A percentile compares a stretch with the other conserved stretches of the same genome.
phyloP scores from a whole-genome alignment of 2,329 filamentous ascomycete species.

The Pseudocercospora cruenta region DNA sequence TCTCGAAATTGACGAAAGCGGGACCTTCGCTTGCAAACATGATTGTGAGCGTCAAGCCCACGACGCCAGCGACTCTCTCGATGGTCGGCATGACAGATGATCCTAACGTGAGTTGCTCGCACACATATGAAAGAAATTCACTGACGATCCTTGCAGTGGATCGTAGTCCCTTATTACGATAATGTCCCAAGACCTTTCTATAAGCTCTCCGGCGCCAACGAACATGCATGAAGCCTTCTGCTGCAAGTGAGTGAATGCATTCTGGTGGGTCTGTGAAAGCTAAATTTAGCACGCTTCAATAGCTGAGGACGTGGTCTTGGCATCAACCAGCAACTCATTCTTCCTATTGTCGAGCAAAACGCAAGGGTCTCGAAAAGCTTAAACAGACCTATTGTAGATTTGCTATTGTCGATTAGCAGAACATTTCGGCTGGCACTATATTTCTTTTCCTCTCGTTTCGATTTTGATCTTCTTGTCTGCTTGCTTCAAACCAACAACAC shows the following conservation, averaged over 20 bases:
- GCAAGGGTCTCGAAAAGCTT: not conserved
- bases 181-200: constrained; percentile 46
- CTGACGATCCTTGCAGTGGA: constrained; percentile 25
- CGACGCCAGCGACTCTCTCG: constrained; percentile 41
- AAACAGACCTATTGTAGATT: not conserved
- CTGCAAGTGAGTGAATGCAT: not conserved
- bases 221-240: not conserved
- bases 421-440: not conserved
- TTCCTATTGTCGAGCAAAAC: not conserved
- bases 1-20: constrained; percentile 38
- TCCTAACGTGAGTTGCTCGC: constrained; percentile 37
- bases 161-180: constrained; percentile 55
- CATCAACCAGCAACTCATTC: not conserved
- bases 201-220: constrained; percentile 15
- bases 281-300: too few relatives aligned
- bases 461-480: not conserved
- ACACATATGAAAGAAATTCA: not conserved
- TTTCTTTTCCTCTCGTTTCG: not conserved
- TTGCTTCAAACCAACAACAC: not conserved
- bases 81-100: constrained; percentile 52
- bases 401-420: not conserved
- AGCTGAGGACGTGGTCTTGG: not conserved
- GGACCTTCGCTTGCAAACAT: constrained; percentile 46
- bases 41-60: constrained; percentile 45
- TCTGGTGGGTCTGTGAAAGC: not conserved